Evolutionary conservation across 2,329 filamentous ascomycete genomes (phyloP).

Genomic region (Claviceps lovelessii): DNA sequence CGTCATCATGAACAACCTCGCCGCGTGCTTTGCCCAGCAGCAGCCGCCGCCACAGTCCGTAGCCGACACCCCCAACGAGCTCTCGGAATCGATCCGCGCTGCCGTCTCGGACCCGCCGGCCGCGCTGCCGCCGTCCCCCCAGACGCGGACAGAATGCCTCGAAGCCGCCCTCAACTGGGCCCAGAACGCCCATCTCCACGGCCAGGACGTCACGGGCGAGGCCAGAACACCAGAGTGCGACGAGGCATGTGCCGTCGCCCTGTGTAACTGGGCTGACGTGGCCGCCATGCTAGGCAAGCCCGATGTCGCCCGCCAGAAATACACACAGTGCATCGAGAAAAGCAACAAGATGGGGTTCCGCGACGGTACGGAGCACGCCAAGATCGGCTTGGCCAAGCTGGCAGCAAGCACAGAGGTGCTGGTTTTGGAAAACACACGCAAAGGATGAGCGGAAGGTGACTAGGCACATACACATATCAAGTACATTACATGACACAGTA

Average conservation of each 20-base stretch:
- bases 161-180: conserved; percentile 66
- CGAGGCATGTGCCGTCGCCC: conserved; percentile 64
- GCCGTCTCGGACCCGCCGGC: conserved; percentile 12
- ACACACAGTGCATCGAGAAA: conserved; percentile 52
- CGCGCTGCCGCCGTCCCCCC: conserved; percentile 18
- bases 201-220: conserved; percentile 49
- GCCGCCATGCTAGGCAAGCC: conserved; percentile 57
- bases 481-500: no score
- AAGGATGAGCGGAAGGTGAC: no score
- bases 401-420: background rate
- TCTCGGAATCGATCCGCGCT: conserved; percentile 14
- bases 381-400: conserved; percentile 31
- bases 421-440: no score
- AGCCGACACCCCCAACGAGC: conserved; percentile 13
- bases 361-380: conserved; percentile 37
- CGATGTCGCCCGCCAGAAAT: conserved; percentile 51
- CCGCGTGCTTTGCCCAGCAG: conserved; percentile 58
- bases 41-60: conserved; percentile 7
- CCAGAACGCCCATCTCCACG: conserved; percentile 56
- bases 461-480: no score
- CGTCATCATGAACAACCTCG: conserved; percentile 75
- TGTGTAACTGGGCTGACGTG: conserved; percentile 78
- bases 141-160: conserved; percentile 46
- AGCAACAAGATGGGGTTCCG: conserved; percentile 38
- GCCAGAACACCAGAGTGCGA: conserved; percentile 68